Percentiles rank a stretch among this genome's conserved stretches.
phyloP scores from a whole-genome alignment of 2,329 filamentous ascomycete species.

The Endoconidiophora laricicola region DNA sequence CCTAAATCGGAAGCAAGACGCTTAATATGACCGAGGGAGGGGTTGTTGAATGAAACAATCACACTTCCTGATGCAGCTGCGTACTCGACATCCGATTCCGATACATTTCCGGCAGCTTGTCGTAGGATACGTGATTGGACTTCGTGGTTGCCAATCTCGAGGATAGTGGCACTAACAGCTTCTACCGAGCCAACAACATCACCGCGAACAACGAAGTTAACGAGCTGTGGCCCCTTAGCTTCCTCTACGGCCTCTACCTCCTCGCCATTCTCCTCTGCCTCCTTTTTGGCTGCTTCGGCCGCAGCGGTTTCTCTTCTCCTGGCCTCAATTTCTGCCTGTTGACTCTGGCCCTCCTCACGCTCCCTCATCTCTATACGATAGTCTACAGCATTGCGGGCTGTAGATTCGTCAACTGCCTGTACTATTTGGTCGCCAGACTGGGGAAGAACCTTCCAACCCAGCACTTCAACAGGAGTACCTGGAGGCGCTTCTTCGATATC shows the following conservation, averaged over 20 bases:
- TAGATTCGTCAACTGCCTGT: constrained; percentile 62
- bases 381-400: constrained; percentile 60
- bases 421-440: constrained; percentile 75
- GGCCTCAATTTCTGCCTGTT: constrained; percentile 59
- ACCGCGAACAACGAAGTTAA: constrained; percentile 79
- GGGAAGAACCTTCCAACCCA: constrained; percentile 80
- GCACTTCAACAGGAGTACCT: constrained; percentile 77
- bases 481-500: constrained; percentile 60
- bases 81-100: constrained; percentile 78
- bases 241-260: constrained; percentile 25
- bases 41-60: constrained; percentile 75
- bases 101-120: constrained; percentile 59
- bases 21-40: constrained; percentile 49
- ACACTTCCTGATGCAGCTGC: constrained; percentile 59
- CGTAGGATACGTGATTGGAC: constrained; percentile 62
- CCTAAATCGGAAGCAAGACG: constrained; percentile 52
- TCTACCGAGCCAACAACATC: constrained; percentile 91
- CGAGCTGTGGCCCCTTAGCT: constrained; percentile 27
- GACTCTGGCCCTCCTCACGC: constrained; percentile 58
- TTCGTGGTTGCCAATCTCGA: constrained; percentile 69
- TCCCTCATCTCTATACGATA: constrained; percentile 60
- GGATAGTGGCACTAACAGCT: constrained; percentile 63
- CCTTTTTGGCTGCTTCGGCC: constrained; percentile 22
- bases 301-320: constrained; percentile 39
- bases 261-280: constrained; percentile 19